Evolutionary conservation across 495 filamentous ascomycete genomes (phyloP), one percentile per base, ranked within the genome.

Genomic region (Penicillium pancosmium): DNA sequence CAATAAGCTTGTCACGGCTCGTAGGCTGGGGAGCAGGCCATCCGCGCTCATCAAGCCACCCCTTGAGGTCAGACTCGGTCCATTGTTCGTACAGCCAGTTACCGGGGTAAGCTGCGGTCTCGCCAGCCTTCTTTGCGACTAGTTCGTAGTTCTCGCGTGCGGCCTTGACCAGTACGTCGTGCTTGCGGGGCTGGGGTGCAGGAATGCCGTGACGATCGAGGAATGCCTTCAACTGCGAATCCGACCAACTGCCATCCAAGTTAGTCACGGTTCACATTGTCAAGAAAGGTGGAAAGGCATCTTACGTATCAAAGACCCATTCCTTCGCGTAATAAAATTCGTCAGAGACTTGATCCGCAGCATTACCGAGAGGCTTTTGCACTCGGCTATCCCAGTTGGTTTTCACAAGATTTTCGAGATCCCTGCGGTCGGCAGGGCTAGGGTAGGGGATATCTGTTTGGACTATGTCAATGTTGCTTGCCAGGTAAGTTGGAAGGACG

Each of bases 231-330:
- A 98, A 79, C 67, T 93, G 89, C 35, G 87, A 91, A 47, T 93
- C 90, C 58, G 86, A 84, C 90, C 90, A 92, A 63, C 89, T 92
- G 64, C 48, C 49, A 10, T 18, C 12, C 36, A 11, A 21, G 23
- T 49, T 15, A 46, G 25, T 49, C 21, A 33, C 9, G 1, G 35
- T 35, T 16, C 13, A n/a, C n/a, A 19, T 40, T 34, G 4, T 18
- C 19, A 40, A 6, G 19, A 11, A 18, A 35, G 55, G 15, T 19
- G 54, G 21, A 35, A 31, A 16, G 55, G 46, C 27, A 51, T 80
- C 87, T 80, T 81, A 98, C 81, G 83, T 90, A 73, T 98, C 92
- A 73, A 98, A 91, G 61, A 98, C 88, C 94, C 94, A 98, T 62
- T 93, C 88, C 71, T 87, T 89, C 8, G 91, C 84, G 64, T 80